Evolutionary conservation across 768 basidiomycete species (phyloP), one percentile per base, ranked within the genome.

Genomic region (Psilocybe tampanensis): DNA sequence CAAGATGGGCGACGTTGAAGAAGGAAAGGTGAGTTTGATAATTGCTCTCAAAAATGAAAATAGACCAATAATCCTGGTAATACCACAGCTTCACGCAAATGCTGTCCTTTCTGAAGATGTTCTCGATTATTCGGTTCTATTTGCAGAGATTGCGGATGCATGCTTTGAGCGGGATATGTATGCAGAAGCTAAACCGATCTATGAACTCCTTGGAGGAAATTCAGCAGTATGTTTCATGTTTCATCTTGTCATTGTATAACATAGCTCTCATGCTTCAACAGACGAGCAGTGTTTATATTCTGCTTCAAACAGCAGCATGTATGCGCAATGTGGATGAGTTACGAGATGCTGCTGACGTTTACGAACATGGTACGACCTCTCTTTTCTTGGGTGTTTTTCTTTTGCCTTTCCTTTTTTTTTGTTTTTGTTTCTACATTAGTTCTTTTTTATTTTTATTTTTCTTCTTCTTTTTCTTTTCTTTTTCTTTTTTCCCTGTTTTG

Each of bases 61-160:
- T 34, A 34, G 12, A 5, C 6, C 3, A 6, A 26, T 4, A 17
- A 9, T 12, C n/a, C 50, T n/a, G 21, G 19, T 8, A 42, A 12
- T 8, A 22, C 18, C 15, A 9, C 54, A 97, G 94, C 76, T 86
- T 36, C 95, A 98, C 69, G 87, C 92, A 1, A 79, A 78, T 24
- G 74, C 89, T 33, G 81, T 98, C 21, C 76, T 92, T 2, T 67
- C 80, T 0, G 82, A 92, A 62, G 92, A 95, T 53, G 79, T 89
- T 0, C 66, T 85, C 3, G 87, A 94, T 61, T 94, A 94, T 61
- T 86, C 89, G 0, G 82, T 86, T 1, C 75, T 95, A 3, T 94
- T 93, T 64, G 79, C 76, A 0, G 93, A 95, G 65, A 87, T 96
- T 32, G 95, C 91, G 0, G 92, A 94, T 61, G 91, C 90, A 0